Base-by-base conservation (phyloP, 2,329 filamentous ascomycete genomes). In the Allantophomopsis cytisporea region DNA sequence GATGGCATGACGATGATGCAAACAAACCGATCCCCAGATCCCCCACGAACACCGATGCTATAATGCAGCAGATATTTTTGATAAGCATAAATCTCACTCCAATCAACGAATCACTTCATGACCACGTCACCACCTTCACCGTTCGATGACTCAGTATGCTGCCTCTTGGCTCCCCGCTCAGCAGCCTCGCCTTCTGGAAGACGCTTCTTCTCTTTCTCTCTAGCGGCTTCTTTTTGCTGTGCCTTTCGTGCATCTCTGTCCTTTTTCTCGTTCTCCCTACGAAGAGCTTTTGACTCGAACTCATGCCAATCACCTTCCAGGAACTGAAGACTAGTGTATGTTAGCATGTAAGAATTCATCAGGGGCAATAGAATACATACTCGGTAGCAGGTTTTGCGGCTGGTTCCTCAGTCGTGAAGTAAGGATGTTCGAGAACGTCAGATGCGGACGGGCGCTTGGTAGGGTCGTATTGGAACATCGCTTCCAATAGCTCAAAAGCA, bases 231-330 rank as follows among this genome's bases (percentile, higher is more conserved):
- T 38, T 55, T 53, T 38, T 54, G 48, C 4, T 48, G 46, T 39
- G 45, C 39, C 30, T 52, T 45, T n/a, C 52, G 45, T 11, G 52
- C 51, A 38, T 58, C 55, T 46, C 56, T 57, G 43, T 80, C 74
- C 41, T 63, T 61, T 40, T 75, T 74, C 57, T 91, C 85, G 50
- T 87, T 89, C 58, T 95, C 88, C 50, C 91, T 91, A 23, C 91
- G 73, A 18, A 94, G 68, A 13, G 87, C 88, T 63, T 98, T 98
- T 41, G 86, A 94, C 63, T 98, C 91, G 53, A 96, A 94, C 57
- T 98, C 91, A 56, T 98, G 91, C 91, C 91, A 98, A 52, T 98
- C 91, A 16, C 91, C 91, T 50, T 91, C 76, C 21, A 98, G 71
- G 37, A 79, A 67, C 43, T 80, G 77, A 37, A 98, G 71, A 53